Conservation (phyloP, 1,284 basidiomycete species). For the Quambalaria eucalypti region DNA sequence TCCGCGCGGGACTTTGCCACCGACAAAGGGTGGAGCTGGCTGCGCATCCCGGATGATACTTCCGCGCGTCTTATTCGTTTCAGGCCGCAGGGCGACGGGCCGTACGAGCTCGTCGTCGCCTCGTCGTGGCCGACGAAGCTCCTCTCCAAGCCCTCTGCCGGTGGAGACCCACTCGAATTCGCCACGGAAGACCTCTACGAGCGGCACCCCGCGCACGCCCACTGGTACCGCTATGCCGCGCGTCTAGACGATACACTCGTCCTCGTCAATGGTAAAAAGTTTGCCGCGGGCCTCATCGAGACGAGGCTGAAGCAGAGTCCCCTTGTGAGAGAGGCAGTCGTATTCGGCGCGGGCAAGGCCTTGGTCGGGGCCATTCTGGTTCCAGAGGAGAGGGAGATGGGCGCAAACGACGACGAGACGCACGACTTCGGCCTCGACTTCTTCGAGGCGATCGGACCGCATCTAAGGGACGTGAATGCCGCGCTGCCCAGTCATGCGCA, state of each 20-base stretch:
- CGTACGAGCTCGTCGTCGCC: slow-evolving; percentile 22
- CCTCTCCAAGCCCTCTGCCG: slow-evolving; percentile 20
- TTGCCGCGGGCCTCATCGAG: slow-evolving; percentile 15
- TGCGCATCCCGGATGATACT: slow-evolving; percentile 48
- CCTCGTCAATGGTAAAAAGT: slow-evolving; percentile 29
- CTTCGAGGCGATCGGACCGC: slow-evolving; percentile 11
- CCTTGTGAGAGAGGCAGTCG: slow-evolving; percentile 21
- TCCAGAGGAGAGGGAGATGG: not conserved
- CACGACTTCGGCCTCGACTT: slow-evolving; percentile 6
- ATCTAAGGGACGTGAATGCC: slow-evolving; percentile 13
- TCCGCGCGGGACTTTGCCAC: slow-evolving; percentile 53
- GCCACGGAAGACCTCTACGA: slow-evolving; percentile 27
- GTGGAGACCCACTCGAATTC: slow-evolving; percentile 13
- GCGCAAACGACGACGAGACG: not conserved
- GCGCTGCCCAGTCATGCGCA: slow-evolving; percentile 18
- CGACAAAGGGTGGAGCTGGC: slow-evolving; percentile 60
- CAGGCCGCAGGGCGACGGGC: slow-evolving; percentile 7
- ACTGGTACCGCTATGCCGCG: slow-evolving; percentile 22
- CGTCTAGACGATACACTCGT: slow-evolving; percentile 28
- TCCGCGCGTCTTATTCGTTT: slow-evolving; percentile 18
- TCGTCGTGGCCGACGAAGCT: slow-evolving; percentile 29
- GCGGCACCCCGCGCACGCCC: slow-evolving; percentile 1
- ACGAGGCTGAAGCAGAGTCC: slow-evolving; percentile 9
- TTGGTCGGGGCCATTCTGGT: slow-evolving; percentile 25
- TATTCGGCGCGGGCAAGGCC: slow-evolving; percentile 27